A percentile compares a stretch with the other conserved stretches of the same genome.
These are phyloP conservation scores for Aurantiochytrium sp. DNA, from an alignment of 108 stramenopile species.

Conservation along the genomic window DNA sequence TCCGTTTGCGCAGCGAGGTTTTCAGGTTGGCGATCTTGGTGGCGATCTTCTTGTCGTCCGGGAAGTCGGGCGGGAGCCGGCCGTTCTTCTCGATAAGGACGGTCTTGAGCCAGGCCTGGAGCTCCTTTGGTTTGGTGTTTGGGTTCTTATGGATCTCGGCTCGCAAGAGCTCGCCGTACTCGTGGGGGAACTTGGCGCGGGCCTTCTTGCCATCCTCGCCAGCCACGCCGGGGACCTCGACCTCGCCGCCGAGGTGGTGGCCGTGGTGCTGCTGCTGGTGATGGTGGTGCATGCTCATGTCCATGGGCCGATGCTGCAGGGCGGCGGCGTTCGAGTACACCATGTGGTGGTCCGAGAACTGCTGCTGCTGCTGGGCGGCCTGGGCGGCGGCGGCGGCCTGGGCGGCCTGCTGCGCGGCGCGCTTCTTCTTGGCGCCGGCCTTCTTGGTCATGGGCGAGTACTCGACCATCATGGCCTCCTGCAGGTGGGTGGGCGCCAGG, in stretches of 20 bases:
- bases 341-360: too few relatives aligned
- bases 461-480: background rate
- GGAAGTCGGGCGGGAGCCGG: background rate
- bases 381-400: background rate
- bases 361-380: background rate
- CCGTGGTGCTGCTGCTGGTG: background rate
- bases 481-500: background rate
- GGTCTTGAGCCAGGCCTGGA: background rate
- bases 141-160: background rate
- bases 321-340: background rate
- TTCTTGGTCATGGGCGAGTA: background rate
- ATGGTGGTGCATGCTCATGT: background rate
- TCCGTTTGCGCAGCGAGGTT: background rate
- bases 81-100: background rate
- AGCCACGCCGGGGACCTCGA: background rate
- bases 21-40: background rate
- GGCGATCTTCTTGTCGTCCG: slow-evolving; percentile 11
- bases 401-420: background rate
- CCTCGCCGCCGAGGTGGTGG: background rate
- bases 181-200: slow-evolving; percentile 9
- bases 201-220: background rate
- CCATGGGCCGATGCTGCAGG: background rate
- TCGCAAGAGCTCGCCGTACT: slow-evolving; percentile 7
- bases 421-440: background rate
- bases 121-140: background rate